Evolutionary conservation across 2,329 filamentous ascomycete genomes (phyloP).

Genomic region (Aspergillus pseudonomiae): DNA sequence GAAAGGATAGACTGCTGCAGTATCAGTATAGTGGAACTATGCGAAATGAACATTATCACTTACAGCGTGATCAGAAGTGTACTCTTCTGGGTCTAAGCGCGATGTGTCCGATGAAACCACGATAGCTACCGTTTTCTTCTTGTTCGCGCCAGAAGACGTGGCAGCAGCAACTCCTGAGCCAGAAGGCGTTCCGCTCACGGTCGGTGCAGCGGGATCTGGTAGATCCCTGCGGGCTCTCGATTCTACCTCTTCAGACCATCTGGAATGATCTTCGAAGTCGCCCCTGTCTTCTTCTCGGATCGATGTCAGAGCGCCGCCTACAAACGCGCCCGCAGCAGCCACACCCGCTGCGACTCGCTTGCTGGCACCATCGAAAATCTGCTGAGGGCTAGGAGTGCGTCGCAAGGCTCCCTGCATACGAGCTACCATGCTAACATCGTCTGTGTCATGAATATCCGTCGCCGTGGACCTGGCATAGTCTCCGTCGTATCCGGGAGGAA

Average conservation of each 20-base stretch:
- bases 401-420: constrained; percentile 80
- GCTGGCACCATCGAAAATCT: constrained; percentile 81
- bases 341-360: constrained; percentile 80
- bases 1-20: constrained; percentile 74
- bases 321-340: constrained; percentile 77
- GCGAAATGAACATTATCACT: constrained; percentile 39
- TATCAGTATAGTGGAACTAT: constrained; percentile 12
- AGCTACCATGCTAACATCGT: constrained; percentile 67
- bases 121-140: constrained; percentile 79
- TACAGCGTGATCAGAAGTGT: constrained; percentile 79
- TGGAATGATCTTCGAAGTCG: constrained; percentile 81
- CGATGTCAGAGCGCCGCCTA: constrained; percentile 79
- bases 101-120: constrained; percentile 79
- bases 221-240: constrained; percentile 54
- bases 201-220: constrained; percentile 24
- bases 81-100: constrained; percentile 58
- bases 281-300: constrained; percentile 82
- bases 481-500: constrained; percentile 32
- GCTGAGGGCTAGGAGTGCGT: constrained; percentile 82
- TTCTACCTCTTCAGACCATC: constrained; percentile 89
- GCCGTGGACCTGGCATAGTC: constrained; percentile 40
- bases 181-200: constrained; percentile 35
- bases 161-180: constrained; percentile 38
- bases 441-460: constrained; percentile 37
- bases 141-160: constrained; percentile 43